Percentiles rank a stretch among this genome's conserved stretches.
These are phyloP conservation scores for Penicillium sp. DNA, from an alignment of 2,329 filamentous ascomycete species.

Conservation along the genomic window DNA sequence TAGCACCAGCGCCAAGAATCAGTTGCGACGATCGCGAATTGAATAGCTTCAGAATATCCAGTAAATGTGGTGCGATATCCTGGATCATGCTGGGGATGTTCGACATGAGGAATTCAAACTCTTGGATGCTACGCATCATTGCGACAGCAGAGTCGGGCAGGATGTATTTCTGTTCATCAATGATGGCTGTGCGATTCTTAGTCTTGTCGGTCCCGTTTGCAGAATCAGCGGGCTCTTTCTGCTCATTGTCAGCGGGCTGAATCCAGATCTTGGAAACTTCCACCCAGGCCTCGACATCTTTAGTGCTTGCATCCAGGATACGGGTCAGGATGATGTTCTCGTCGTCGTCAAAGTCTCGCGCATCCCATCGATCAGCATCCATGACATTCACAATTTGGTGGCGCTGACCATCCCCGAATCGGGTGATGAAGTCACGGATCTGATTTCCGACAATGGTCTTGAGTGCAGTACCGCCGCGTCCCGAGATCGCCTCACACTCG, in stretches of 20 bases:
- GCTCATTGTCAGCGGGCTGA: slow-evolving; percentile 26
- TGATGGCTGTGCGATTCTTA: slow-evolving; percentile 66
- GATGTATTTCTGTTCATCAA: slow-evolving; percentile 82
- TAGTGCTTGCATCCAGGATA: slow-evolving; percentile 57
- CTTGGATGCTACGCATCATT: slow-evolving; percentile 75
- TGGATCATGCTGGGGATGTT: slow-evolving; percentile 85
- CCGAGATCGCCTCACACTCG: slow-evolving; percentile 64
- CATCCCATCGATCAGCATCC: slow-evolving; percentile 62
- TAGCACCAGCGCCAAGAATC: slow-evolving; percentile 91
- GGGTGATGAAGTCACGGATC: slow-evolving; percentile 59
- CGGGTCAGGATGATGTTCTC: slow-evolving; percentile 51
- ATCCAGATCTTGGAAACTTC: slow-evolving; percentile 52
- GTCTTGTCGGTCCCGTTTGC: slow-evolving; percentile 51
- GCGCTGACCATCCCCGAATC: slow-evolving; percentile 55
- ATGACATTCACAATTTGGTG: slow-evolving; percentile 56
- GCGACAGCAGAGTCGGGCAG: slow-evolving; percentile 78
- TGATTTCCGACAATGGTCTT: slow-evolving; percentile 61
- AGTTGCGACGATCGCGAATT: slow-evolving; percentile 95
- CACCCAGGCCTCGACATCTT: slow-evolving; percentile 55
- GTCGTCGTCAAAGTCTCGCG: slow-evolving; percentile 56
- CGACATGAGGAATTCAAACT: slow-evolving; percentile 76
- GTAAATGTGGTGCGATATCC: slow-evolving; percentile 72
- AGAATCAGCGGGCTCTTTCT: slow-evolving; percentile 36
- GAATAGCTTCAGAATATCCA: slow-evolving; percentile 87
- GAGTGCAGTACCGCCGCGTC: slow-evolving; percentile 56